Evolutionary conservation across 2,329 filamentous ascomycete genomes (phyloP), one percentile per base, ranked within the genome.

Genomic region (Neonectria faginata): DNA sequence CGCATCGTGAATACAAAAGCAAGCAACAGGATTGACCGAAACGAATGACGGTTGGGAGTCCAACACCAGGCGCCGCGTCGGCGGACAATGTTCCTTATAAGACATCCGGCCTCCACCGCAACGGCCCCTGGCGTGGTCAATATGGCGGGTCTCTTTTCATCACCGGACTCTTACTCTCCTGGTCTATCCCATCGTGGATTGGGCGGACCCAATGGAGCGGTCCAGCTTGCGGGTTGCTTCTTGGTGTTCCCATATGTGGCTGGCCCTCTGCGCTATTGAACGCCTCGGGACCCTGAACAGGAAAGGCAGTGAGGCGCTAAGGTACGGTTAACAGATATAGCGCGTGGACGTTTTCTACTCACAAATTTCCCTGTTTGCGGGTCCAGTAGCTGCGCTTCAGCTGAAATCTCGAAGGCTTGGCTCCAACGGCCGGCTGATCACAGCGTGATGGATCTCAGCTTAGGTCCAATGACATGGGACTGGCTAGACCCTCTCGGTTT

Each of bases 1-100:
- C 68, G 68, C 70, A 72, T 72, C 44, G 25, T 42, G 27, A 39
- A 14, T 6, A 69, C 36, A 52, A 44, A 9, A 29, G 9, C 25
- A 63, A 63, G 52, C 57, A 54, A 53, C 52, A 51, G 1, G 33
- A 67, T 31, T 29, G 56, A 59, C 18, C 42, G 33, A 42, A 58
- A 45, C 29, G 33, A 56, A 48, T 56, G 12, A 50, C 60, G 9
- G 41, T 33, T 51, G n/a, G 31, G 27, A 6, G 12, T 12, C 20
- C 48, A 33, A 8, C 27, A 51, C 9, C 18, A n/a, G 14, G 22
- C 29, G 10, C 16, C 29, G 39, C n/a, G 48, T 29, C 3, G 48
- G 9, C 18, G 48, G 29, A 12, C 27, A 20, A 20, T n/a, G 11
- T 33, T 27, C 48, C 27, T 36, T 22, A 51, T 51, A 51, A 20